Conservation (phyloP, 192 early-diverging fungal genomes). For the Backusella macrospora region DNA sequence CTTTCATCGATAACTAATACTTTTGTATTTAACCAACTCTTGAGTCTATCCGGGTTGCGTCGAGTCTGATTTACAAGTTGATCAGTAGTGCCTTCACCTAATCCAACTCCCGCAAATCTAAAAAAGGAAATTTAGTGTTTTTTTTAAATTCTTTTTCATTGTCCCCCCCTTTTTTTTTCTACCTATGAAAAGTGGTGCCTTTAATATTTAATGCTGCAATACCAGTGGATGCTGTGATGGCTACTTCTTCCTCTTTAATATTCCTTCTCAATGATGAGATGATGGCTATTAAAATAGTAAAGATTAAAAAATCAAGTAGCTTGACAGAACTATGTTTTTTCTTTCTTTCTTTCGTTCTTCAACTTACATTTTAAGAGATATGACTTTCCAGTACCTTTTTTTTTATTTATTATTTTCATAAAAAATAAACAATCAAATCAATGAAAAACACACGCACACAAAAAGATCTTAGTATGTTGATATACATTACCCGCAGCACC, state of each 20-base stretch:
- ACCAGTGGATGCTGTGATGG: constrained; percentile 73
- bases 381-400: constrained; percentile 54
- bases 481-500: constrained; percentile 58
- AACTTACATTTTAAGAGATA: constrained; percentile 42
- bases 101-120: constrained; percentile 65
- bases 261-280: constrained; percentile 32
- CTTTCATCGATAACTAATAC: constrained; percentile 76
- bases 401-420: constrained; percentile 1
- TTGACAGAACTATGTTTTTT: not conserved
- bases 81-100: constrained; percentile 44
- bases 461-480: no score
- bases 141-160: not conserved
- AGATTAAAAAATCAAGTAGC: not conserved
- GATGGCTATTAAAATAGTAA: constrained; percentile 28
- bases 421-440: not conserved
- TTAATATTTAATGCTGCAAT: constrained; percentile 77
- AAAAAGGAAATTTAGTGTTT: not conserved
- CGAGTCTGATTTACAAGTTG: constrained; percentile 31
- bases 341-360: not conserved
- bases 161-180: not conserved
- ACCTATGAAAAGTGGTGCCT: constrained; percentile 67
- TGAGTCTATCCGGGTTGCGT: constrained; percentile 18
- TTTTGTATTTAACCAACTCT: constrained; percentile 57
- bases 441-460: not conserved
- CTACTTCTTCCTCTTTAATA: constrained; percentile 41